Conservation (phyloP, 176 grass and related monocot genomes). For the Zoysia japonica region DNA sequence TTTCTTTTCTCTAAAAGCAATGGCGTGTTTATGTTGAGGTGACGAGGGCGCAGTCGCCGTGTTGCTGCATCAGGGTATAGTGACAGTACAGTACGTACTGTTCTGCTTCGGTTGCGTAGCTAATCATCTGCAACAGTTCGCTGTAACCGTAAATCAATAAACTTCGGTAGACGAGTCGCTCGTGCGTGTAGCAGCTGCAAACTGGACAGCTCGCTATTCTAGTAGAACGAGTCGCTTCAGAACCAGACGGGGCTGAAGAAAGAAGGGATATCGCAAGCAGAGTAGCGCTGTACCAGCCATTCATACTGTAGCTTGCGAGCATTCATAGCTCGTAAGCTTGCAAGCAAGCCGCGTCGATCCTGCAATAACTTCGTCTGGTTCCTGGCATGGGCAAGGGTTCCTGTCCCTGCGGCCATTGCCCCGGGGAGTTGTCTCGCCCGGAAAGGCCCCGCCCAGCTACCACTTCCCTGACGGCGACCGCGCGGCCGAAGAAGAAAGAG, state of each 20-base stretch:
- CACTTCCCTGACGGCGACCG: conserved; percentile 24
- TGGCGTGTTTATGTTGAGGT: conserved; percentile 25
- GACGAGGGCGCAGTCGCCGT: not conserved
- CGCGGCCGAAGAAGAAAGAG: not conserved
- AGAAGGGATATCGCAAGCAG: not conserved
- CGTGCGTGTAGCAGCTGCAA: too few species aligned
- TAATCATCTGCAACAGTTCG: too few species aligned
- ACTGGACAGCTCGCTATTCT: too few species aligned
- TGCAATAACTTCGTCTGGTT: conserved; percentile 10
- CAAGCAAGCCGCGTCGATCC: not conserved
- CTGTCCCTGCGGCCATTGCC: not conserved
- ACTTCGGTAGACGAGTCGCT: too few species aligned
- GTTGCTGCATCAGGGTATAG: not conserved
- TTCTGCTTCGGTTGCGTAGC: not conserved
- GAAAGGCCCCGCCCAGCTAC: conserved; percentile 44
- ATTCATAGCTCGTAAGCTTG: not conserved
- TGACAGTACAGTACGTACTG: not conserved
- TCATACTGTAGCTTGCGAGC: not conserved
- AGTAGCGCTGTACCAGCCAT: not conserved
- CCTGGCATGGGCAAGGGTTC: not conserved
- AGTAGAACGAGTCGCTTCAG: not conserved
- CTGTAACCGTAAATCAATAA: too few species aligned
- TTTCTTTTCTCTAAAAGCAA: too few species aligned
- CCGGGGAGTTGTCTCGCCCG: conserved; percentile 21
- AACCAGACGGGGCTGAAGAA: not conserved